Evolutionary conservation across 805 yeast species (phyloP).

Genomic region (Lachancea nothofagi): DNA sequence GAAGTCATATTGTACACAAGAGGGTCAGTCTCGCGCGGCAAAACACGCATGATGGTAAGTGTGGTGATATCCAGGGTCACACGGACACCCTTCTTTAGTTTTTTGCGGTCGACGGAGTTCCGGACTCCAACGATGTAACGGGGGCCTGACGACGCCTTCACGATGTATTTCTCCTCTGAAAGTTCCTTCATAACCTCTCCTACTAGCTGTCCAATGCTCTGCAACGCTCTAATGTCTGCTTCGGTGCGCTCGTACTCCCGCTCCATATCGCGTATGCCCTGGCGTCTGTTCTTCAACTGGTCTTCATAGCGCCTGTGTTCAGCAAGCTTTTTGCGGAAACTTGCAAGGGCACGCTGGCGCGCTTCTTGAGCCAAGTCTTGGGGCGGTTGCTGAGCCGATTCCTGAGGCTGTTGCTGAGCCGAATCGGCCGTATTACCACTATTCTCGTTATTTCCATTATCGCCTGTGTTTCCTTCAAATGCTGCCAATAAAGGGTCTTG

Average conservation of each 20-base stretch:
- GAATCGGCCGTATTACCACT: constrained; percentile 24
- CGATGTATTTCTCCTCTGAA: constrained; percentile 91
- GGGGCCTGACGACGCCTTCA: constrained; percentile 95
- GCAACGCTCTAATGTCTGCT: constrained; percentile 93
- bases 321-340: constrained; percentile 75
- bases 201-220: constrained; percentile 93
- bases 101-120: constrained; percentile 79
- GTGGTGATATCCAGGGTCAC: constrained; percentile 98
- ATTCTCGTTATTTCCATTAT: constrained; percentile 10
- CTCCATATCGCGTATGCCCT: constrained; percentile 77
- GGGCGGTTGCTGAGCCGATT: constrained; percentile 21
- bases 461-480: constrained; percentile 28
- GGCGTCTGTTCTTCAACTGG: constrained; percentile 74
- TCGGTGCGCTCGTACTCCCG: constrained; percentile 87
- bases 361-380: constrained; percentile 49
- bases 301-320: constrained; percentile 96
- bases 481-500: constrained; percentile 76
- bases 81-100: constrained; percentile 86
- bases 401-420: constrained; percentile 15
- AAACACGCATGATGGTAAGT: constrained; percentile 90
- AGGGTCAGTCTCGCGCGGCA: constrained; percentile 98
- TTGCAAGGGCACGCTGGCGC: constrained; percentile 68
- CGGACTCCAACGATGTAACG: constrained; percentile 97
- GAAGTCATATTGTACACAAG: constrained; percentile 97
- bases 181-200: constrained; percentile 95